Evolutionary conservation across 192 early-diverging fungal genomes (phyloP), one percentile per base, ranked within the genome.

Genomic region (Backusella tuberculispora): DNA sequence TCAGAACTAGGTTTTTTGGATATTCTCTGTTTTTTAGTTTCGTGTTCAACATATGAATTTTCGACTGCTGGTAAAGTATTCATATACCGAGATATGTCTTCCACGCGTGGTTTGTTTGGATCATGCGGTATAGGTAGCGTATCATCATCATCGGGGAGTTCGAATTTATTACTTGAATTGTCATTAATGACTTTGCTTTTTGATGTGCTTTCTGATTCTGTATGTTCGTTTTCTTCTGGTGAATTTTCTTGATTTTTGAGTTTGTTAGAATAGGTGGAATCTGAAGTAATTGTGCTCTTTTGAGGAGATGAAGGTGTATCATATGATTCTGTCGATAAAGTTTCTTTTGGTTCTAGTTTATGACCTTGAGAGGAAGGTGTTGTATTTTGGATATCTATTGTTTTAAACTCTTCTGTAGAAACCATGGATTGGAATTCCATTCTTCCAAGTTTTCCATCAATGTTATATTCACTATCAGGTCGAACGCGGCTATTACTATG

Each of bases 61-160:
- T 47, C 68, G 17, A 47, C 43, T 8, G 66, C 42, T 29, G 68
- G 68, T 17, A 69, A 15, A 0, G 24, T 69, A 24, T 69, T 69
- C 68, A 69, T 69, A 13, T 69, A 69, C 5, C 44, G 68, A 14
- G 68, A 69, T 13, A 69, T 45, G 14, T 69, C 68, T 47, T 69
- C 68, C 7, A 69, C 45, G 14, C 68, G 68, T 14, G 68, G 68
- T 5, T 5, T 47, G 14, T 47, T 34, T 42, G 68, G 44, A 47
- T 47, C 68, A 26, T 47, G 68, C 6, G 66, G 66, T 4, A 67
- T 19, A 60, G 53, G 53, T 26, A 19, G 53, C 1, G 53, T 60
- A 60, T 60, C 53, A 60, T 60, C 53, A 24, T 60, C 53, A 60
- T 26, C 21, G 7, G 53, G 53, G 21, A 60, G 21, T 60, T 60